Conservation (phyloP, 1,284 basidiomycete species). For the Ustanciosporium gigantosporum region DNA sequence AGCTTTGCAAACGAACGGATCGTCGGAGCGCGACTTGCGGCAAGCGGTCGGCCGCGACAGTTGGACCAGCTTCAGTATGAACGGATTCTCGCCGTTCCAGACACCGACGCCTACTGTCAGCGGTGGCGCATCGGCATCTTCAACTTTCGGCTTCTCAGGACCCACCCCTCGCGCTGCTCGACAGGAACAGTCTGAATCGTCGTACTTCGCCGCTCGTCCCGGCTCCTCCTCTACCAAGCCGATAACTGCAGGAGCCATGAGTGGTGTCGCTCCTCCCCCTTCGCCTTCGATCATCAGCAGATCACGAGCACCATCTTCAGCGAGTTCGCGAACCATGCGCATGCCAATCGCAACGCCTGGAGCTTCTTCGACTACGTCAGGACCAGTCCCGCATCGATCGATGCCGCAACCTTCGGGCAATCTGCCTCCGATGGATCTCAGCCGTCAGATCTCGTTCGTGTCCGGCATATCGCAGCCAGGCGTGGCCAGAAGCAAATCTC, state of each 20-base stretch:
- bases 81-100: conserved; percentile 43
- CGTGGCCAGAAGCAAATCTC: conserved; percentile 20
- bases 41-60: conserved; percentile 23
- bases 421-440: conserved; percentile 24
- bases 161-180: conserved; percentile 36
- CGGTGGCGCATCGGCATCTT: conserved; percentile 2
- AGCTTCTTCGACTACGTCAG: conserved; percentile 6
- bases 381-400: conserved; percentile 30
- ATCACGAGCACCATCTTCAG: conserved; percentile 47
- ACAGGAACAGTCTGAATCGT: conserved; percentile 40
- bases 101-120: conserved; percentile 27
- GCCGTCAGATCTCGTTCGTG: conserved; percentile 19
- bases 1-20: no score
- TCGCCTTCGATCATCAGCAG: conserved; percentile 56
- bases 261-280: conserved; percentile 46
- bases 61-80: conserved; percentile 45
- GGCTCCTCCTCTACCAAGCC: conserved; percentile 20
- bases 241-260: conserved; percentile 9
- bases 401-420: conserved; percentile 21
- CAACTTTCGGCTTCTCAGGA: conserved; percentile 2
- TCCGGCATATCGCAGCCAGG: conserved; percentile 2
- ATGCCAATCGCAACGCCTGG: conserved; percentile 15
- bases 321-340: conserved; percentile 33
- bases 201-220: conserved; percentile 46
- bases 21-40: background rate